These are phyloP conservation scores for Martiniozyma abietophila DNA, from an alignment of 805 yeast genomes.

Conservation along the genomic window DNA sequence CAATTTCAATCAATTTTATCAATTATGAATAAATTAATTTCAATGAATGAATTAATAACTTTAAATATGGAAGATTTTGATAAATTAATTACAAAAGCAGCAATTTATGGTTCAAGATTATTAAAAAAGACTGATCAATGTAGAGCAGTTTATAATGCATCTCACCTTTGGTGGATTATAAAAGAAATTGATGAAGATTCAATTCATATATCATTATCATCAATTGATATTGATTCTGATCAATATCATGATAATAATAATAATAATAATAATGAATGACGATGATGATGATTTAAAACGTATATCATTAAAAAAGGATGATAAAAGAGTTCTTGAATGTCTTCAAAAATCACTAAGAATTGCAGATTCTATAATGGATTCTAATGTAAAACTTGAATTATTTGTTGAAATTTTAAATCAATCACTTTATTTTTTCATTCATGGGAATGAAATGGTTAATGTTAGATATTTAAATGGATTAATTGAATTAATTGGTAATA, in stretches of 20 bases:
- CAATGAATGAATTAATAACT: constrained; percentile 32
- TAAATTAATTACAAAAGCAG: constrained; percentile 71
- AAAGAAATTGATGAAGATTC: constrained; percentile 33
- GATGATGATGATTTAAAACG: constrained; percentile 24
- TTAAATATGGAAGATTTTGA: constrained; percentile 58
- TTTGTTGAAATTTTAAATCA: constrained; percentile 86
- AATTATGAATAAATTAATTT: constrained; percentile 37
- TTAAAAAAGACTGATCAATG: constrained; percentile 93
- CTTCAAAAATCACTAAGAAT: constrained; percentile 79
- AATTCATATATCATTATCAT: too few species aligned
- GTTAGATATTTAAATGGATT: constrained; percentile 75
- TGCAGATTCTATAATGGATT: constrained; percentile 91
- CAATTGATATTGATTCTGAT: too few species aligned
- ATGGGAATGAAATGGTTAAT: constrained; percentile 64
- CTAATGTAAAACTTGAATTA: constrained; percentile 60
- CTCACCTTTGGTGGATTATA: constrained; percentile 92
- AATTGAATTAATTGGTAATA: constrained; percentile 69
- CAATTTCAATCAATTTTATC: constrained; percentile 41
- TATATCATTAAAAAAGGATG: constrained; percentile 29
- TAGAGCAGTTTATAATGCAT: constrained; percentile 76
- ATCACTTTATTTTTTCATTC: constrained; percentile 76
- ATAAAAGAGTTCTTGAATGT: constrained; percentile 81
- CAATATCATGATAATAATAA: too few species aligned
- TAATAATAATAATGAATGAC: too few species aligned
- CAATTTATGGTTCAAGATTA: constrained; percentile 80